Evolutionary conservation across 225 moss, liverwort and hornwort species (phyloP), one percentile per base, ranked within the genome.

Genomic region (Climacium dendroides): DNA sequence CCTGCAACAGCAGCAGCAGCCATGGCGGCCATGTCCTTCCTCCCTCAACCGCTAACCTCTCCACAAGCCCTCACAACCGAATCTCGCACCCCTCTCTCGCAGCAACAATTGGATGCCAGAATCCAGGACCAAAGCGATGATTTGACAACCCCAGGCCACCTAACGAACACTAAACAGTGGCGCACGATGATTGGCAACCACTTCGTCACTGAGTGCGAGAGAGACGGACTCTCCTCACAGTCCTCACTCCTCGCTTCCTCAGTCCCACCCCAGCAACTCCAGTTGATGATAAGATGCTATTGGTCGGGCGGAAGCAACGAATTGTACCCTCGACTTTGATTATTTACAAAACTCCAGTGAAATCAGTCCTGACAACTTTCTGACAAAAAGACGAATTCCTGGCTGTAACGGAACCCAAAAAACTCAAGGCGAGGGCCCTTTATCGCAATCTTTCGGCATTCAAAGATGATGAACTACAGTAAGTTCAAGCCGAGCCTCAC

Each of bases 251-350:
- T n/a, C n/a, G n/a, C n/a, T n/a, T n/a, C n/a, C n/a, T 43, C 79
- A 29, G 29, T 45, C 48, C 25, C 81, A 63, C 6, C 10, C 34
- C 15, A 58, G 47, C 69, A 15, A 48, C 63, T 47, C 37, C 48
- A 39, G 65, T 83, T 86, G 80, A 55, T 55, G 88, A 88, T 90
- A 92, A 88, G 90, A 92, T 90, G 80, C 92, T 92, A 92, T 86
- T 92, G 90, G 90, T 90, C 88, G 88, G 83, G 20, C 77, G 39
- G 59, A 39, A 47, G n/a, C 43, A 62, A 66, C 79, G 60, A 89
- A 89, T 39, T 78, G 85, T n/a, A 55, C 78, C 70, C 19, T 37
- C 87, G 66, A 18, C 73, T 58, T 79, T 59, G 79, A 83, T 89
- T 82, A 81, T 74, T 87, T 29, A 26, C 58, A 58, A 81, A 50